phyloP scores from a whole-genome alignment of 1,284 basidiomycete genomes.

The Boletus hoseneyae region DNA sequence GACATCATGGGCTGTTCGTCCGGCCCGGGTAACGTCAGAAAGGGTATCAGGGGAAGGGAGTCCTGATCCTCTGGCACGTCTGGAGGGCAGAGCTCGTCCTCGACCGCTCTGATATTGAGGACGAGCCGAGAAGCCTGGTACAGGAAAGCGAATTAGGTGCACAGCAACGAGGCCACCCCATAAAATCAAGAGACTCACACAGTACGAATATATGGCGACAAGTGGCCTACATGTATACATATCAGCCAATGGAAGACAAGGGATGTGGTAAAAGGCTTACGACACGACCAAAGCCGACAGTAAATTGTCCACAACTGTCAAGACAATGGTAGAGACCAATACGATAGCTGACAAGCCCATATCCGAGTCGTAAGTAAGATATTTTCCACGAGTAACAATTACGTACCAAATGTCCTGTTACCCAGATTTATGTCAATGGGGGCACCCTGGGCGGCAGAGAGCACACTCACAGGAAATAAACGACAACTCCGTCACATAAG shows the following conservation, averaged over 20 bases:
- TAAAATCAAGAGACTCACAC: conserved; percentile 13
- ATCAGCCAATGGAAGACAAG: conserved; percentile 5
- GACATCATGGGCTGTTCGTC: conserved; percentile 14
- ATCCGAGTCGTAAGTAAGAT: background rate
- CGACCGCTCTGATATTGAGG: conserved; percentile 19
- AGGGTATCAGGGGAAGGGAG: background rate
- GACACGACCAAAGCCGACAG: conserved; percentile 12
- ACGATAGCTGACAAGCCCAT: conserved; percentile 7
- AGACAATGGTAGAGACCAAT: conserved; percentile 17
- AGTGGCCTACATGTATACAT: conserved; percentile 11
- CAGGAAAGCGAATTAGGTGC: background rate
- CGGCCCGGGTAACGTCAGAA: background rate
- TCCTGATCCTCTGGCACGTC: conserved; percentile 11
- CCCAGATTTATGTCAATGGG: background rate
- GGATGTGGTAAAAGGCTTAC: conserved; percentile 8
- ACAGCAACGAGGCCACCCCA: background rate
- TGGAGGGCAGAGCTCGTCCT: background rate
- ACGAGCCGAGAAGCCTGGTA: conserved; percentile 25
- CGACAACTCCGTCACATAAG: conserved; percentile 15
- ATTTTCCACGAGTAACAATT: background rate
- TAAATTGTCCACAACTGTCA: conserved; percentile 15
- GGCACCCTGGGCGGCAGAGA: background rate
- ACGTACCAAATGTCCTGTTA: conserved; percentile 19
- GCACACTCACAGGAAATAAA: conserved; percentile 21
- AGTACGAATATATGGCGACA: conserved; percentile 20